Percentiles rank a stretch among this genome's conserved stretches.
These are phyloP conservation scores for Pseudocercospora crystallina DNA, from an alignment of 2,329 filamentous ascomycete species.

Conservation along the genomic window DNA sequence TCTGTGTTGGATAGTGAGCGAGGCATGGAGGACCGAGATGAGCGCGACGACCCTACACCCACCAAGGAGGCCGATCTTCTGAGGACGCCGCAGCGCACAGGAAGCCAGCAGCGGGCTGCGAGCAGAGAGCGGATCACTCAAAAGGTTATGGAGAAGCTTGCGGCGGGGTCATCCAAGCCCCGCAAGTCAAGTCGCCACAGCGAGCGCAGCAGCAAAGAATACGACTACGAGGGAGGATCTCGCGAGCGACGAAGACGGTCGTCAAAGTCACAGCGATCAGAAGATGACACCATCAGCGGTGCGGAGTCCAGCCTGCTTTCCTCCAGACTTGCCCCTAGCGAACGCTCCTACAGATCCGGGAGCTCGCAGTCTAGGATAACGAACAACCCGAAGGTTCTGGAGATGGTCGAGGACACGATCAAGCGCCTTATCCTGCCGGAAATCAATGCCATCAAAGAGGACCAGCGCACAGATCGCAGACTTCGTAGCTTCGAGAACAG, in stretches of 20 bases:
- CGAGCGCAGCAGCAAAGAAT: slow-evolving; percentile 35
- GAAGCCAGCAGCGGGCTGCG: slow-evolving; percentile 58
- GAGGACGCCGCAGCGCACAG: slow-evolving; percentile 57
- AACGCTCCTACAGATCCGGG: slow-evolving; percentile 60
- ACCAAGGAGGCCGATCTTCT: slow-evolving; percentile 38
- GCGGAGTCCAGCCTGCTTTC: slow-evolving; percentile 64
- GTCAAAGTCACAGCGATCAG: slow-evolving; percentile 53
- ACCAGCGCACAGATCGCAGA: slow-evolving; percentile 75
- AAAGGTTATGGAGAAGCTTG: slow-evolving; percentile 67
- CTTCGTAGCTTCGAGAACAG: slow-evolving; percentile 66
- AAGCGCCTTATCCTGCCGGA: slow-evolving; percentile 86
- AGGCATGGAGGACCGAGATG: slow-evolving; percentile 16
- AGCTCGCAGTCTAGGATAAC: slow-evolving; percentile 69
- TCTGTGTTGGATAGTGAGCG: slow-evolving; percentile 51
- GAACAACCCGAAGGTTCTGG: slow-evolving; percentile 86
- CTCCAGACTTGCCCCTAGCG: slow-evolving; percentile 55
- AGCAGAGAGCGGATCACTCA: slow-evolving; percentile 68
- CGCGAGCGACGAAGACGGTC: slow-evolving; percentile 34
- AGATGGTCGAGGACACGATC: slow-evolving; percentile 92
- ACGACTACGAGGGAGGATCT: slow-evolving; percentile 33
- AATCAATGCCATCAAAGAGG: slow-evolving; percentile 84
- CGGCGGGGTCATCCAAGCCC: slow-evolving; percentile 48
- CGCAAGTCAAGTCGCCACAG: slow-evolving; percentile 34
- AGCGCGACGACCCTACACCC: slow-evolving; percentile 37
- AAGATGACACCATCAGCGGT: slow-evolving; percentile 52